These are phyloP conservation scores for Lipomyces spencermartinsiae DNA, from an alignment of 805 yeast species.

Conservation along the genomic window DNA sequence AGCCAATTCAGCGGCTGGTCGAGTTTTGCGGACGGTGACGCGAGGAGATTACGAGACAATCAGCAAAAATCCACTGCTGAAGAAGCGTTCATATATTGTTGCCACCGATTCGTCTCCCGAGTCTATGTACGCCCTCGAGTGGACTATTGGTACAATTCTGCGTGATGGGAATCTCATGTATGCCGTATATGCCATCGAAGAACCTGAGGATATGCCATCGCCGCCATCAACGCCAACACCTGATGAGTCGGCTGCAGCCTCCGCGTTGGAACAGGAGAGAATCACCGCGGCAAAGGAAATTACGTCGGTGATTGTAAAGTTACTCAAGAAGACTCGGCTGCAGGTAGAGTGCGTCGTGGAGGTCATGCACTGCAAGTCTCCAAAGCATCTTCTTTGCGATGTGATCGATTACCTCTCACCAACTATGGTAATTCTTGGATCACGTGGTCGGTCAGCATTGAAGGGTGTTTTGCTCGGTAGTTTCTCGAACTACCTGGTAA, in stretches of 20 bases:
- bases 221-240: constrained; percentile 9
- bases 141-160: constrained; percentile 85
- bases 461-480: constrained; percentile 78
- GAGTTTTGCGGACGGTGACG: constrained; percentile 73
- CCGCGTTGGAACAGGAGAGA: constrained; percentile 50
- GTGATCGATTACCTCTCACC: constrained; percentile 74
- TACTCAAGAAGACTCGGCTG: constrained; percentile 68
- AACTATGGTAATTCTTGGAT: constrained; percentile 75
- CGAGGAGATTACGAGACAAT: constrained; percentile 69
- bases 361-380: constrained; percentile 76
- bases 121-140: constrained; percentile 80
- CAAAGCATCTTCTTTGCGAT: constrained; percentile 72
- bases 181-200: constrained; percentile 57
- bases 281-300: constrained; percentile 49
- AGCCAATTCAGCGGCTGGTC: constrained; percentile 57
- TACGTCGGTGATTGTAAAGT: constrained; percentile 50
- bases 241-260: constrained; percentile 18
- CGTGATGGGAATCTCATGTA: constrained; percentile 83
- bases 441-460: constrained; percentile 73
- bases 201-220: constrained; percentile 40
- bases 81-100: constrained; percentile 67
- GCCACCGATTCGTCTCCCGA: constrained; percentile 86
- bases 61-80: constrained; percentile 31
- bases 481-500: constrained; percentile 72
- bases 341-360: constrained; percentile 77